Evolutionary conservation across 352 stramenopile genomes (phyloP), one percentile per base, ranked within the genome.

Genomic region (Globisporangium orthogonon): DNA sequence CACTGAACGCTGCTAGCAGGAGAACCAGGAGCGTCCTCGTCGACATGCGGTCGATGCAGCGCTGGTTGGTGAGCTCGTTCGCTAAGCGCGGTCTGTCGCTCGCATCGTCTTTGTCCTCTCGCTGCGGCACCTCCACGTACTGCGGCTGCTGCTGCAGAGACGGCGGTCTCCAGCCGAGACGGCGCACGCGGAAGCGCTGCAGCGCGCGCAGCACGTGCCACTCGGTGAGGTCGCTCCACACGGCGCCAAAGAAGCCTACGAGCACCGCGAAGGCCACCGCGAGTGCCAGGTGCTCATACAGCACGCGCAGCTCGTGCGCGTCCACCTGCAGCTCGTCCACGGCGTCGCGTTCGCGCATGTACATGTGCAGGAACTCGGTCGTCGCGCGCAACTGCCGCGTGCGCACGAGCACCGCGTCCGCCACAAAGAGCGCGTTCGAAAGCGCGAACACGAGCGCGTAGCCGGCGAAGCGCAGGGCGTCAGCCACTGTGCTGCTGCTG

Each of bases 381-480:
- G 66, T 70, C 60, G 86, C 83, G 4, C 78, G 66, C 78, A 89
- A 78, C 50, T 72, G 68, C 1, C 78, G 75, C 53, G 71, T 76
- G 54, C 69, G 73, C 18, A 89, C 43, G 48, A 85, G 73, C 17
- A 86, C 63, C 29, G 70, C 65, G 59, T 88, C 73, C 18, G 65
- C 56, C 46, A 48, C 69, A 13, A 69, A 54, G 4, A 54, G 60
- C 30, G 61, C 49, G 28, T 51, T 54, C 17, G 72, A 63, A 17
- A 62, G 5, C 44, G 75, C 33, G 39, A 77, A 82, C 31, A 76
- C 72, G 1, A 63, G 37, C 10, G 57, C 52, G 44, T 73, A 70
- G 45, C 78, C 61, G 10, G 61, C 41, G 43, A 84, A 70, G 14
- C 72, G 72, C 6, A 63, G 33, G 7, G 33, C 4, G 15, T 41